phyloP scores from a whole-genome alignment of 1,139 yeast genomes.

The Wickerhamiella infanticola region DNA sequence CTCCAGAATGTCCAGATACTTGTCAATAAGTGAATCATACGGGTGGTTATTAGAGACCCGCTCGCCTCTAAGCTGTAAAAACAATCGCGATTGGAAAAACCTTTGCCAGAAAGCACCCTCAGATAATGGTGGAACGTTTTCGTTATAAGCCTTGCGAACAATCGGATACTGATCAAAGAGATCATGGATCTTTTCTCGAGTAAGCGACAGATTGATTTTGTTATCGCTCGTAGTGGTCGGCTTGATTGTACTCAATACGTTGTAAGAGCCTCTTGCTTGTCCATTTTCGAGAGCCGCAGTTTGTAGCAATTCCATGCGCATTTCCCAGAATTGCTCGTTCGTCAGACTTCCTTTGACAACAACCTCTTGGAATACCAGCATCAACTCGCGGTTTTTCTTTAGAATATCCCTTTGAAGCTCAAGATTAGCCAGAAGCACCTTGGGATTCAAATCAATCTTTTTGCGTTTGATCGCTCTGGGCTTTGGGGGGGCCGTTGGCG shows the following conservation, averaged over 20 bases:
- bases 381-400: constrained; percentile 51
- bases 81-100: constrained; percentile 77
- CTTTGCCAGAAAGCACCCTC: constrained; percentile 98
- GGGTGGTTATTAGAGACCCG: constrained; percentile 58
- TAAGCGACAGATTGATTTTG: constrained; percentile 80
- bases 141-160: constrained; percentile 78
- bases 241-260: constrained; percentile 81
- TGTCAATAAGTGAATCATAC: constrained; percentile 74
- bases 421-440: constrained; percentile 46
- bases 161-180: constrained; percentile 89
- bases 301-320: constrained; percentile 61
- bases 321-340: constrained; percentile 77
- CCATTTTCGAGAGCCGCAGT: constrained; percentile 73
- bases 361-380: constrained; percentile 71
- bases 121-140: constrained; percentile 71
- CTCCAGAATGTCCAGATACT: constrained; percentile 36
- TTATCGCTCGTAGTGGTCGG: constrained; percentile 60
- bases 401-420: constrained; percentile 66
- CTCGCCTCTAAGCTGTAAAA: constrained; percentile 82
- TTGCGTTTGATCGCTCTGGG: constrained; percentile 1
- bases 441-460: constrained; percentile 25
- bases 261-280: constrained; percentile 86
- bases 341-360: constrained; percentile 68
- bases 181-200: constrained; percentile 78
- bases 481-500: neutral